Base-by-base conservation (phyloP, 805 yeast genomes). In the Kluyveromyces starmeri region DNA sequence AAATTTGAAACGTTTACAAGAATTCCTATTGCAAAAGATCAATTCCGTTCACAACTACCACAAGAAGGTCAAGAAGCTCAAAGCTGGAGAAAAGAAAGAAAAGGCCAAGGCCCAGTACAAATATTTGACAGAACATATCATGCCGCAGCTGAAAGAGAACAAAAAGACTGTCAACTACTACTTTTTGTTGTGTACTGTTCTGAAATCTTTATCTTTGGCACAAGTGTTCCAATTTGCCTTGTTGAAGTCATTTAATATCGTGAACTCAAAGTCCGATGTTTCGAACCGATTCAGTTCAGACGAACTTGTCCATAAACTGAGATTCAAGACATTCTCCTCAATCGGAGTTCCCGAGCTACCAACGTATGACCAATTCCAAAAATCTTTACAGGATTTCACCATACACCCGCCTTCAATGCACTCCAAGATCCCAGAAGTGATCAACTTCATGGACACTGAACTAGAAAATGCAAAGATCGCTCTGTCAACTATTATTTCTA, bases 281-380 rank as follows among this genome's bases (percentile, higher is more conserved):
- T 47, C 45, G 27, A 50, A 50, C 17, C 50, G 46, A 30, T 50
- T 54, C 22, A 44, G 55, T 24, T 43, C 53, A 16, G 43, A 53
- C 17, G 50, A 55, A 32, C 31, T 51, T 23, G 51, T 71, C 12
- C 77, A 68, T 50, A 59, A 67, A 7, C 59, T 85, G 29, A 71
- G 94, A 44, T 68, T 84, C 71, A 85, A 84, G 53, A 76, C 92
- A 4, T 83, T 81, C 61, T 71, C 79, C 15, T 71, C 85, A 0
- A 79, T 86, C 14, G 95, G 94, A 1, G 75, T 75, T 8, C 96
- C 96, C 1, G 68, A 66, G 19, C 47, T 73, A 27, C 86, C 89
- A 3, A 50, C 64, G 0, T 77, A 58, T 44, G 56, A 45, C 1
- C 27, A 43, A 2, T 53, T 58, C 34, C 43, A 45, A 19, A 39